Percentiles rank a stretch among this genome's conserved stretches.
Evolutionary conservation across 2,329 filamentous ascomycete species (phyloP).

Genomic region (Cordyceps cicadae): DNA sequence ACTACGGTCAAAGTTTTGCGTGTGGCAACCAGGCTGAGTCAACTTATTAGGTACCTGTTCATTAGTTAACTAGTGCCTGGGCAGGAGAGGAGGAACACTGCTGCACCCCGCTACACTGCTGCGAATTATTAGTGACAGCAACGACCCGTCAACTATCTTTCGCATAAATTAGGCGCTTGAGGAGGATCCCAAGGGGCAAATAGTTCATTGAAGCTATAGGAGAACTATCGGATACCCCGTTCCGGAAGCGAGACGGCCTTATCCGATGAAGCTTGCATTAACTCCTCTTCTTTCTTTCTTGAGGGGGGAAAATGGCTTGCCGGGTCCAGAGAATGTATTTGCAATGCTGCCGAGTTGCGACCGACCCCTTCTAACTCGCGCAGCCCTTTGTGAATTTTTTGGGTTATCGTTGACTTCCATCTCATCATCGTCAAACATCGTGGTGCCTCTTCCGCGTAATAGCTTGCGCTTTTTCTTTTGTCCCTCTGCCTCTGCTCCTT

Average conservation of each 20-base stretch:
- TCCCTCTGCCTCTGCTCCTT: conserved; percentile 21
- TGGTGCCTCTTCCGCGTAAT: conserved; percentile 52
- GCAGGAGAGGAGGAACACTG: no score
- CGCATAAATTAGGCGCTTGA: not conserved
- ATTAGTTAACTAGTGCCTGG: no score
- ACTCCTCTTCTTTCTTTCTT: conserved; percentile 61
- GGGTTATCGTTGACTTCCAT: not conserved
- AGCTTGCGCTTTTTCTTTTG: conserved; percentile 69
- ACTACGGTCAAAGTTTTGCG: conserved; percentile 1
- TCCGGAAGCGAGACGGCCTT: not conserved
- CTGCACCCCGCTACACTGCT: no score
- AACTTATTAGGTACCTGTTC: no score
- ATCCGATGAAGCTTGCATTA: conserved; percentile 52
- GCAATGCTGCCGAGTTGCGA: conserved; percentile 31
- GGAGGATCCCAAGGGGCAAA: not conserved
- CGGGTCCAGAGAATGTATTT: conserved; percentile 38
- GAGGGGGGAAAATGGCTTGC: conserved; percentile 58
- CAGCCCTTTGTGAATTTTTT: not conserved
- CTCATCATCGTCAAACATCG: conserved; percentile 62
- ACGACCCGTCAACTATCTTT: no score
- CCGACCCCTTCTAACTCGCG: conserved; percentile 13
- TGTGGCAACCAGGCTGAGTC: not conserved
- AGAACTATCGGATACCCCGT: not conserved
- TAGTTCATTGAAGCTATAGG: not conserved
- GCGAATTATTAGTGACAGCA: no score